Evolutionary conservation across 177 flowering plant genomes (phyloP).

Genomic region (Vitis hybrid): DNA sequence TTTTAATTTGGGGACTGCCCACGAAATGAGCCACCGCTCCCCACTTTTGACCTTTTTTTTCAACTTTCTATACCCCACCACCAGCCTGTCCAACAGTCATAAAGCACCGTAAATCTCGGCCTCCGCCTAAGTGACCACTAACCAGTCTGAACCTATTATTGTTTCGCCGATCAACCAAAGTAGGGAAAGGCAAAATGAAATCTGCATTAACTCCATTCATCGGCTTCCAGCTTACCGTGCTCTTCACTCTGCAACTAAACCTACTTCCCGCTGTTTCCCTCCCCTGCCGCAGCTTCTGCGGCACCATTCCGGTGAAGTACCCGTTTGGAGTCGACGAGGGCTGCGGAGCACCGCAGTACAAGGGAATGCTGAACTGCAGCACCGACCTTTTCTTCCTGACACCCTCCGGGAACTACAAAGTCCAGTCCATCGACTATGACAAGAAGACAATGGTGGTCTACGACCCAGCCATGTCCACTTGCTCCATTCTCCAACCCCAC

Average conservation of each 20-base stretch:
- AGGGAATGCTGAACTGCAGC: conserved; percentile 70
- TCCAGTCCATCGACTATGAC: conserved; percentile 71
- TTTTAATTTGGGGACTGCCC: no score
- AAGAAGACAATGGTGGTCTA: conserved; percentile 45
- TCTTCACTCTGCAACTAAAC: conserved; percentile 5
- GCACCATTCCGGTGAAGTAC: conserved; percentile 55
- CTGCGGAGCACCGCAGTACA: conserved; percentile 81
- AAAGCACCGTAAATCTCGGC: conserved; percentile 4
- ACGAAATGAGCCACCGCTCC: no score
- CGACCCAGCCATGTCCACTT: conserved; percentile 87
- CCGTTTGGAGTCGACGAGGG: conserved; percentile 86
- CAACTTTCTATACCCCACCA: conserved; percentile 20
- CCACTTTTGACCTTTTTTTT: no score
- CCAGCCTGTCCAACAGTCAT: conserved; percentile 22
- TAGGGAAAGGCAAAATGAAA: no score
- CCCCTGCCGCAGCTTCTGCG: conserved; percentile 58
- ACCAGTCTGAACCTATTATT: no score
- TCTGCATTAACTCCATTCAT: no score
- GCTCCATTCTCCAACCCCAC: conserved; percentile 77
- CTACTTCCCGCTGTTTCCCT: conserved; percentile 1
- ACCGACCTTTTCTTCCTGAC: conserved; percentile 50
- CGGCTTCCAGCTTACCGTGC: no score
- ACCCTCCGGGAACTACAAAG: conserved; percentile 65
- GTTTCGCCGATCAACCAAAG: no score
- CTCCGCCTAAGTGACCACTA: no score